phyloP scores from a whole-genome alignment of 345 rosid species.

The Chamaenerion angustifolium region DNA sequence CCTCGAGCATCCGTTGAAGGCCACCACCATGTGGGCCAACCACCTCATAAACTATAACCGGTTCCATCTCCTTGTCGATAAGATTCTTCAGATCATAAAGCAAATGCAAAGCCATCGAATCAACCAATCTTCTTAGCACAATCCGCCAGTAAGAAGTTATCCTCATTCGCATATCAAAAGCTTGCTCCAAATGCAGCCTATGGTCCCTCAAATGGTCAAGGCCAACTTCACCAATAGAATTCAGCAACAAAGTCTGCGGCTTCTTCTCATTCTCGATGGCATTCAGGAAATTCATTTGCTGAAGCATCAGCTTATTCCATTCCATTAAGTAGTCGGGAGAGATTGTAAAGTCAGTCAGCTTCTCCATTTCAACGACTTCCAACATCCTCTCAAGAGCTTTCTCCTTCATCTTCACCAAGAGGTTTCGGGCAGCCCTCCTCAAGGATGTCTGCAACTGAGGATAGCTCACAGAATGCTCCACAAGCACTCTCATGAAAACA shows the following conservation, averaged over 20 bases:
- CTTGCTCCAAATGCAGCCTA: background rate
- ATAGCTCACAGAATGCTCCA: slow-evolving; percentile 8
- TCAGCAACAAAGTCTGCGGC: background rate
- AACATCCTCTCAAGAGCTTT: slow-evolving; percentile 13
- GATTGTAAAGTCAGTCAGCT: slow-evolving; percentile 21
- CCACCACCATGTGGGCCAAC: slow-evolving; percentile 9
- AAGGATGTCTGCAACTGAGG: slow-evolving; percentile 10
- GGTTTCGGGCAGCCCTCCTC: slow-evolving; percentile 13
- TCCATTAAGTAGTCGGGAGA: slow-evolving; percentile 16
- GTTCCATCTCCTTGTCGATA: slow-evolving; percentile 14
- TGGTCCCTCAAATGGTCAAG: background rate
- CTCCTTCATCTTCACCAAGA: slow-evolving; percentile 18
- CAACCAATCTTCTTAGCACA: slow-evolving; percentile 18
- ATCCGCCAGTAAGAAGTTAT: slow-evolving; percentile 19
- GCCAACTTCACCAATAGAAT: slow-evolving; percentile 10
- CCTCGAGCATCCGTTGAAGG: slow-evolving; percentile 16
- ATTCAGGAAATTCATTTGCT: slow-evolving; percentile 1
- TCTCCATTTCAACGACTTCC: slow-evolving; percentile 24
- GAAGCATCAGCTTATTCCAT: slow-evolving; percentile 14
- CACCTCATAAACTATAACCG: slow-evolving; percentile 10
- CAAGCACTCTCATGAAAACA: slow-evolving; percentile 9
- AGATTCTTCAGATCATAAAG: slow-evolving; percentile 6
- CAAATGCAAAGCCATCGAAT: slow-evolving; percentile 15
- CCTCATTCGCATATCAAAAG: slow-evolving; percentile 21
- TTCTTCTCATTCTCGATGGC: background rate